These are phyloP conservation scores for Penicillium mononematosum DNA, from an alignment of 495 filamentous ascomycete genomes.

Conservation along the genomic window DNA sequence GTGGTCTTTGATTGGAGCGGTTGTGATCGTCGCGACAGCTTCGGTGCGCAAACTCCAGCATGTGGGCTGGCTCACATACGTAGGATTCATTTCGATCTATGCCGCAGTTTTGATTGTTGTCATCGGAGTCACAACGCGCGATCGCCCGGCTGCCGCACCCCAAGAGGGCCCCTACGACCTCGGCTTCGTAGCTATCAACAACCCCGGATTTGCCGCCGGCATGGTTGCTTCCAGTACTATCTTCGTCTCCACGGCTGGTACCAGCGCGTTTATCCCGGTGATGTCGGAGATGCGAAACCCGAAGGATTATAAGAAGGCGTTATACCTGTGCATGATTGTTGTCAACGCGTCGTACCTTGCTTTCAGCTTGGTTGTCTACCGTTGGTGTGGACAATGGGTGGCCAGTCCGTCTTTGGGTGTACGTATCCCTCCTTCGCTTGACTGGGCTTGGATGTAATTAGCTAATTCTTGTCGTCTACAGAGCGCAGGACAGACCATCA, in stretches of 20 bases:
- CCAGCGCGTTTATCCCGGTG: conserved; percentile 68
- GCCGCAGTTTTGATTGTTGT: conserved; percentile 49
- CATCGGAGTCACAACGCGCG: conserved; percentile 42
- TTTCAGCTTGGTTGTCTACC: conserved; percentile 56
- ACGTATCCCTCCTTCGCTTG: not conserved
- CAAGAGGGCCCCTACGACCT: conserved; percentile 36
- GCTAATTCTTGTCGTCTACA: conserved; percentile 1
- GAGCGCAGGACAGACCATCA: conserved; percentile 58
- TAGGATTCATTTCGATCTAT: conserved; percentile 45
- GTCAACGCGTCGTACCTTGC: conserved; percentile 61
- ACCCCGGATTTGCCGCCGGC: conserved; percentile 34
- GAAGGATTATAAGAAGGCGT: conserved; percentile 59
- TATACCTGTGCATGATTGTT: conserved; percentile 56
- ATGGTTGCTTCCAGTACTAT: conserved; percentile 41
- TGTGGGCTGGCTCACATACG: conserved; percentile 45
- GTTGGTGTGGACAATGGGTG: conserved; percentile 66
- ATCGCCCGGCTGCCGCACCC: conserved; percentile 39
- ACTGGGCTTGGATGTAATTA: not conserved
- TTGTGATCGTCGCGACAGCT: conserved; percentile 58
- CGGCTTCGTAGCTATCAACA: conserved; percentile 41
- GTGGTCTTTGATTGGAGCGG: conserved; percentile 47
- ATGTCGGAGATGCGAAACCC: conserved; percentile 73
- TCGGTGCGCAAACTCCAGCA: conserved; percentile 37
- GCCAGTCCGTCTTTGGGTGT: conserved; percentile 63
- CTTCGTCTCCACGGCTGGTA: conserved; percentile 50